These are phyloP conservation scores for Monosporascus sp. DNA, from an alignment of 2,329 filamentous ascomycete genomes.

Conservation along the genomic window DNA sequence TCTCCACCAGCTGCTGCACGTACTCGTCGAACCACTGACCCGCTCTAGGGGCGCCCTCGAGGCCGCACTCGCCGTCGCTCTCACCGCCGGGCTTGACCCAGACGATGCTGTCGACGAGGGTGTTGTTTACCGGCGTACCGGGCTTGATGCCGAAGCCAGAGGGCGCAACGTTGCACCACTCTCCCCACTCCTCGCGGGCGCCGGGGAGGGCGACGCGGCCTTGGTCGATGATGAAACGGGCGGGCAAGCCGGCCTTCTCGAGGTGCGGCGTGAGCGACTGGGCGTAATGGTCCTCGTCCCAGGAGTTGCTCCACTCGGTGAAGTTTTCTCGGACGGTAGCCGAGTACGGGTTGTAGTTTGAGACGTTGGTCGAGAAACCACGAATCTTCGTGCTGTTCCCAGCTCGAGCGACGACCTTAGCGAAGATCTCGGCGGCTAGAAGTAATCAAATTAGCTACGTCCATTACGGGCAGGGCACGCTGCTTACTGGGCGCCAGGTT, in stretches of 20 bases:
- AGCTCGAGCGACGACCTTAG: conserved; percentile 43
- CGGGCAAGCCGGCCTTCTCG: conserved; percentile 37
- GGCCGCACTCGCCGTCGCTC: conserved; percentile 48
- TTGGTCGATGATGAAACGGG: conserved; percentile 29
- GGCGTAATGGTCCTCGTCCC: conserved; percentile 53
- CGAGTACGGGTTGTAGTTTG: conserved; percentile 51
- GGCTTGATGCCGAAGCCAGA: conserved; percentile 54
- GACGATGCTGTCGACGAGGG: conserved; percentile 53
- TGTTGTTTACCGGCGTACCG: conserved; percentile 46
- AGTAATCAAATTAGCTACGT: neutral
- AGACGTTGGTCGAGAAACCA: conserved; percentile 53
- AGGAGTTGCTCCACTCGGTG: conserved; percentile 38
- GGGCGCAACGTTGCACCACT: conserved; percentile 56
- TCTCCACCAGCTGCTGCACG: conserved; percentile 51
- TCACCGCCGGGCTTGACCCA: conserved; percentile 57
- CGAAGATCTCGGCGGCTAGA: conserved; percentile 39
- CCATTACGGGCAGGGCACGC: neutral
- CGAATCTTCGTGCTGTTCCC: conserved; percentile 45
- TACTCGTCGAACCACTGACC: conserved; percentile 63
- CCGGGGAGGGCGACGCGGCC: conserved; percentile 41
- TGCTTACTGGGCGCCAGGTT: conserved; percentile 38
- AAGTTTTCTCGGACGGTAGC: conserved; percentile 34
- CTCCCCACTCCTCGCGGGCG: conserved; percentile 48
- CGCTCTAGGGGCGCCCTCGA: conserved; percentile 58
- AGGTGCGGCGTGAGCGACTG: conserved; percentile 61